These are phyloP conservation scores for Chalciporus sphaerocephalus DNA, from an alignment of 768 basidiomycete species.

Conservation along the genomic window DNA sequence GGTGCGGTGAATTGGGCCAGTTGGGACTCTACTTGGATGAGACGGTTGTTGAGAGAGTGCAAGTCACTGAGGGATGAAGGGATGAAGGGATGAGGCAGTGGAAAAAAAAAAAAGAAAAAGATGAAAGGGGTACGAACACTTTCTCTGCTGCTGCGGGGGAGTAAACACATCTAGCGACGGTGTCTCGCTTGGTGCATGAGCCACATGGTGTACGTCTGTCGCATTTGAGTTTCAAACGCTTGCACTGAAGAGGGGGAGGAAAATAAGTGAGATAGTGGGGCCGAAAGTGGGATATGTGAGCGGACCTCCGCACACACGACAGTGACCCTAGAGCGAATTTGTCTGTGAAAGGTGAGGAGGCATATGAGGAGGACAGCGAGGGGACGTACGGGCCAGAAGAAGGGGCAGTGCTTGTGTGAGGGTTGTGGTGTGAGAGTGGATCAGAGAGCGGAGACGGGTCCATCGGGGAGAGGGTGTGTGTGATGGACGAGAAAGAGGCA, in stretches of 20 bases:
- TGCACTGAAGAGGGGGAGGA: constrained; percentile 51
- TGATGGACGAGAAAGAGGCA: neutral
- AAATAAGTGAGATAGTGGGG: neutral
- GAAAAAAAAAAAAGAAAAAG: no score
- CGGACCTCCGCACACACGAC: constrained; percentile 79
- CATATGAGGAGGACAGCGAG: constrained; percentile 1
- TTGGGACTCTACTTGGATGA: constrained; percentile 63
- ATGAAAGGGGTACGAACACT: constrained; percentile 48
- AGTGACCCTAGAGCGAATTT: constrained; percentile 72
- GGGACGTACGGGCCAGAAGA: constrained; percentile 32
- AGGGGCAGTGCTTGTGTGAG: constrained; percentile 13
- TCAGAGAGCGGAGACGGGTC: constrained; percentile 18
- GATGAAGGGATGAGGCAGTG: neutral
- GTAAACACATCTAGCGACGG: constrained; percentile 66
- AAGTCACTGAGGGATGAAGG: constrained; percentile 49
- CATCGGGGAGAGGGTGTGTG: no score
- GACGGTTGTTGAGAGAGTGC: constrained; percentile 77
- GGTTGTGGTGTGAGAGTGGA: constrained; percentile 12
- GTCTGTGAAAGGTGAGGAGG: constrained; percentile 34
- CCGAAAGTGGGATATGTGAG: neutral
- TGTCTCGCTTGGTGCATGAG: constrained; percentile 76
- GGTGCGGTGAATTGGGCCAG: constrained; percentile 45
- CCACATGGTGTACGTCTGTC: constrained; percentile 75
- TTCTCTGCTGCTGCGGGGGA: constrained; percentile 83
- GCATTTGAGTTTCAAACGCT: constrained; percentile 83